These are phyloP conservation scores for Parafenestella ontariensis DNA, from an alignment of 2,329 filamentous ascomycete genomes.

Conservation along the genomic window DNA sequence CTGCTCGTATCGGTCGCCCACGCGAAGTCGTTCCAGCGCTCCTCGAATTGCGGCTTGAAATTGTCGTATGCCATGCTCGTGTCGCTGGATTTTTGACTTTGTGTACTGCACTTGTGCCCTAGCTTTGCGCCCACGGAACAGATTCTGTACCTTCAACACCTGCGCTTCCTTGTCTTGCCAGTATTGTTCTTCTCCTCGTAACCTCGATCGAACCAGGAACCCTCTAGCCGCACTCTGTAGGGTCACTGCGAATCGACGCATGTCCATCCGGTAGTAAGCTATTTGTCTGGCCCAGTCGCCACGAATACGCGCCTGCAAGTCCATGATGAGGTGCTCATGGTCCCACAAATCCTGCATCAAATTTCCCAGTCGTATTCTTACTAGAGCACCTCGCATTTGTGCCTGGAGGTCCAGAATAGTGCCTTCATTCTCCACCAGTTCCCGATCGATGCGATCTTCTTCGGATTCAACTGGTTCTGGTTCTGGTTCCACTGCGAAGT, in stretches of 20 bases:
- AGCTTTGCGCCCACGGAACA: slow-evolving; percentile 72
- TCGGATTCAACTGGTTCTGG: slow-evolving; percentile 81
- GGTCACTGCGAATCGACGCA: slow-evolving; percentile 79
- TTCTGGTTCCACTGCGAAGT: slow-evolving; percentile 88
- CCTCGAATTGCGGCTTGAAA: slow-evolving; percentile 66
- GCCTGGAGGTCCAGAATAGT: slow-evolving; percentile 82
- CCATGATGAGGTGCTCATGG: slow-evolving; percentile 75
- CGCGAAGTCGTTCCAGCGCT: slow-evolving; percentile 51
- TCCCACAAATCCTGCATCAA: slow-evolving; percentile 93
- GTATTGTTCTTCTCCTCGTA: slow-evolving; percentile 68
- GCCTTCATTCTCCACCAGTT: slow-evolving; percentile 77
- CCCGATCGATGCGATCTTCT: slow-evolving; percentile 83
- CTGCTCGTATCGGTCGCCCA: slow-evolving; percentile 63
- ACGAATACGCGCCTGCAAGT: slow-evolving; percentile 85
- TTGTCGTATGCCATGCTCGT: slow-evolving; percentile 55
- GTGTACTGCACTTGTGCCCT: slow-evolving; percentile 54
- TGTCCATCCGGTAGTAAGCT: slow-evolving; percentile 79
- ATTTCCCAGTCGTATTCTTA: slow-evolving; percentile 77
- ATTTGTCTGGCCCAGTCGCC: slow-evolving; percentile 89
- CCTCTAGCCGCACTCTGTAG: slow-evolving; percentile 83
- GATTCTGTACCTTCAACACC: slow-evolving; percentile 80
- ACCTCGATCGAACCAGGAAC: slow-evolving; percentile 71
- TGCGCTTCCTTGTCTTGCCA: slow-evolving; percentile 75
- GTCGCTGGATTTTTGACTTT: slow-evolving; percentile 56
- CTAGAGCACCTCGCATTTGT: slow-evolving; percentile 80